Evolutionary conservation across 108 stramenopile species (phyloP).

Genomic region (Nitzschia putrida): DNA sequence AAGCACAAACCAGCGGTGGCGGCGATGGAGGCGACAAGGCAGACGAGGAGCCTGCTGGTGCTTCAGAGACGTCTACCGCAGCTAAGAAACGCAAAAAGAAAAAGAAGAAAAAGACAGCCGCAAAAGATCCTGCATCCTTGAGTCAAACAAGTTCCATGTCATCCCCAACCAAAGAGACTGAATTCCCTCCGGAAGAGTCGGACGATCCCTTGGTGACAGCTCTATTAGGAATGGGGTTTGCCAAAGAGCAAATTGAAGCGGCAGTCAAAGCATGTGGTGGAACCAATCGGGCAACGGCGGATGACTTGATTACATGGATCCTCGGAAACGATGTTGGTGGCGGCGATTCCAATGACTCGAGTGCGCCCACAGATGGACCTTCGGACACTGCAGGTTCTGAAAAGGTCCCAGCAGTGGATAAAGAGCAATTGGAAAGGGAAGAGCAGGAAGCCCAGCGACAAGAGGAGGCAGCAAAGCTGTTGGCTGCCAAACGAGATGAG

Average conservation of each 20-base stretch:
- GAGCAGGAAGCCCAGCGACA: constrained; percentile 46
- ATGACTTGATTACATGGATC: constrained; percentile 85
- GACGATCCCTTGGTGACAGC: constrained; percentile 71
- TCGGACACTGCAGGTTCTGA: background rate
- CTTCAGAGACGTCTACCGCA: background rate
- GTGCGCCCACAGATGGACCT: background rate
- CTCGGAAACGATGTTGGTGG: constrained; percentile 48
- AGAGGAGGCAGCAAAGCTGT: constrained; percentile 54
- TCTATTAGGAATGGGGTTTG: constrained; percentile 81
- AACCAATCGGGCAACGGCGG: constrained; percentile 68
- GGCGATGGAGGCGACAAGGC: background rate
- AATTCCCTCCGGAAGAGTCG: constrained; percentile 3
- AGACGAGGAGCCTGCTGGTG: background rate
- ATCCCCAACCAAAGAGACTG: constrained; percentile 9
- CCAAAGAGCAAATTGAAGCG: constrained; percentile 58
- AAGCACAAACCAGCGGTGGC: background rate
- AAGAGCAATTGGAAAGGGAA: background rate
- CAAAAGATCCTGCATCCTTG: background rate
- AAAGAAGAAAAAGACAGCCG: constrained; percentile 36
- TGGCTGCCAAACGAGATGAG: constrained; percentile 77
- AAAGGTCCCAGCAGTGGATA: constrained; percentile 5
- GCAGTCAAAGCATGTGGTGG: constrained; percentile 81
- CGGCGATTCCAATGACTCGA: background rate
- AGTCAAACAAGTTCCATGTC: background rate
- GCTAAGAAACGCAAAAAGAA: constrained; percentile 35